These are phyloP conservation scores for Alternaria incomplexa DNA, from an alignment of 2,329 filamentous ascomycete genomes.

Conservation along the genomic window DNA sequence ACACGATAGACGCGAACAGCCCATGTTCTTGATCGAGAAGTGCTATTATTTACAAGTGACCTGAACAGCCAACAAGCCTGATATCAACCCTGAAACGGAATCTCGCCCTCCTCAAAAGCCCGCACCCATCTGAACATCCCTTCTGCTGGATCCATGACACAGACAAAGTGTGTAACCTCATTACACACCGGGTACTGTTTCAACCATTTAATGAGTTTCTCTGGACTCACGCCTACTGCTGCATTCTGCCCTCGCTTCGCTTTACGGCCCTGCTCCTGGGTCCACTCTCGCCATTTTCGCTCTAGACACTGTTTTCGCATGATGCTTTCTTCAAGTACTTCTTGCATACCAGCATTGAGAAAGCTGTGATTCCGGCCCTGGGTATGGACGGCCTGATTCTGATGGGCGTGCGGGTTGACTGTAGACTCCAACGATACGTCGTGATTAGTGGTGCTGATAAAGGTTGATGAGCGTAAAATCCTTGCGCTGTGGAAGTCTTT, in stretches of 20 bases:
- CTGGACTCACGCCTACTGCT: constrained; percentile 31
- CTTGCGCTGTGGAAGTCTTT: constrained; percentile 60
- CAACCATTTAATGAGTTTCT: constrained; percentile 57
- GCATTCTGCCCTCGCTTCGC: not conserved
- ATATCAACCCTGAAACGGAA: not conserved
- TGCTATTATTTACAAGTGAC: not conserved
- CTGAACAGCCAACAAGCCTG: not conserved
- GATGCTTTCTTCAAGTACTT: constrained; percentile 44
- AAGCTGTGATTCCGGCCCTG: constrained; percentile 12
- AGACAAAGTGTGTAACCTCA: constrained; percentile 64
- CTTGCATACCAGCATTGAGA: constrained; percentile 25
- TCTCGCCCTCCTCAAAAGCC: constrained; percentile 18
- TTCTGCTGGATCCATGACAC: constrained; percentile 61
- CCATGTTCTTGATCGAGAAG: not conserved
- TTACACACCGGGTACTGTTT: constrained; percentile 61
- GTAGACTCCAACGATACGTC: constrained; percentile 45
- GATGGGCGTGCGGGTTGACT: not conserved
- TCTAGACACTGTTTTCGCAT: constrained; percentile 41
- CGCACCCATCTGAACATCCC: constrained; percentile 57
- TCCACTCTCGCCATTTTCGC: constrained; percentile 29
- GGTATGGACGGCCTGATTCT: constrained; percentile 9
- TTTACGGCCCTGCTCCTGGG: constrained; percentile 16
- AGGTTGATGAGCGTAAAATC: constrained; percentile 54
- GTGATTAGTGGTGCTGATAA: constrained; percentile 65
- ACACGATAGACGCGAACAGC: not conserved